These are phyloP conservation scores for Albugo laibachii DNA, from an alignment of 352 stramenopile species.

Conservation along the genomic window DNA sequence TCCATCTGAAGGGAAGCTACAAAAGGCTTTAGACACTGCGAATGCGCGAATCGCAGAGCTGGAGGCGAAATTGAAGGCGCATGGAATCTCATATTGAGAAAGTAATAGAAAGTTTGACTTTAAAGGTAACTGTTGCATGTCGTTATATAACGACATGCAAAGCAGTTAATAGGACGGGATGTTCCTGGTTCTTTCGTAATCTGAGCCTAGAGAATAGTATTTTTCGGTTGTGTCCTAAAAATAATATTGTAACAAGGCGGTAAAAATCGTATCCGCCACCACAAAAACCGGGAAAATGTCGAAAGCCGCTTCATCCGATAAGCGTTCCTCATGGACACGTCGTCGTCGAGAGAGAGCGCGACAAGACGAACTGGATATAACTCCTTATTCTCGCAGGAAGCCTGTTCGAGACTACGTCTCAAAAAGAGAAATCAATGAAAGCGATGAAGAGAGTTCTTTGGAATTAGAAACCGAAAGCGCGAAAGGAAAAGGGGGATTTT, in stretches of 20 bases:
- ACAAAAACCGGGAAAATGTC: too few species aligned
- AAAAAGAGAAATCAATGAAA: conserved; percentile 1
- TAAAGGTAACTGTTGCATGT: not conserved
- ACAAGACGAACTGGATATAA: too few species aligned
- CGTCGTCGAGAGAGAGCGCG: too few species aligned
- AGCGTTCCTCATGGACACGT: too few species aligned
- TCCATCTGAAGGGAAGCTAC: conserved; percentile 33
- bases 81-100: conserved; percentile 64
- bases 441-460: not conserved
- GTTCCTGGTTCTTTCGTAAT: not conserved
- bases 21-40: conserved; percentile 53
- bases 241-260: too few species aligned
- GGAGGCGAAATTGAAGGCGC: conserved; percentile 56
- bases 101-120: not conserved
- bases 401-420: conserved; percentile 1
- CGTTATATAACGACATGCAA: not conserved
- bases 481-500: too few species aligned
- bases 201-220: not conserved
- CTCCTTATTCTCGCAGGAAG: conserved; percentile 3
- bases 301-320: too few species aligned
- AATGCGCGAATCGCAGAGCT: conserved; percentile 72
- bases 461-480: not conserved
- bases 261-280: too few species aligned
- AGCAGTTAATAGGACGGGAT: not conserved
- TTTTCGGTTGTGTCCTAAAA: conserved; percentile 1